A percentile compares a stretch with the other conserved stretches of the same genome.
These are phyloP conservation scores for Abortiporus biennis DNA, from an alignment of 1,284 basidiomycete species.

Conservation along the genomic window DNA sequence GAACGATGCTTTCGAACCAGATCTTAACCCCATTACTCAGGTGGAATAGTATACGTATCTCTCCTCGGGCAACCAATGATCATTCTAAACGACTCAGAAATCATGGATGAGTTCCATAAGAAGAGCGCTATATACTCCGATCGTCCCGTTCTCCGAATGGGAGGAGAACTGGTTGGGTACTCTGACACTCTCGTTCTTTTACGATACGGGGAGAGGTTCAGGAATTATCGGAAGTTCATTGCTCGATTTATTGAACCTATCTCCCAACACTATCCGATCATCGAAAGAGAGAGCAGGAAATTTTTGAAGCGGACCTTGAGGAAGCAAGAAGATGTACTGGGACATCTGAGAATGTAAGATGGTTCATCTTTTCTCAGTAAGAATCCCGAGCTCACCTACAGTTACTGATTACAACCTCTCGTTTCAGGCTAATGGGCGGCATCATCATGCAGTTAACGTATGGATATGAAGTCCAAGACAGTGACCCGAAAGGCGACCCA, in stretches of 20 bases:
- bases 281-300: slow-evolving; percentile 47
- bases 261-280: slow-evolving; percentile 38
- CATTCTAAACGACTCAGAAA: slow-evolving; percentile 49
- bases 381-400: background rate
- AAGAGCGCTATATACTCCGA: slow-evolving; percentile 66
- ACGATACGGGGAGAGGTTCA: slow-evolving; percentile 57
- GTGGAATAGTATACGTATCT: slow-evolving; percentile 32
- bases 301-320: slow-evolving; percentile 51
- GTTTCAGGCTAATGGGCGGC: slow-evolving; percentile 22
- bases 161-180: slow-evolving; percentile 58
- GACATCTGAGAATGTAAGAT: slow-evolving; percentile 52
- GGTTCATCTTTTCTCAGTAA: slow-evolving; percentile 1
- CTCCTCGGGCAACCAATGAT: slow-evolving; percentile 57
- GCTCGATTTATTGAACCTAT: slow-evolving; percentile 52
- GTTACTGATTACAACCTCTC: background rate
- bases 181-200: slow-evolving; percentile 54
- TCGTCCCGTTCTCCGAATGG: slow-evolving; percentile 40
- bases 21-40: slow-evolving; percentile 8
- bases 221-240: slow-evolving; percentile 54
- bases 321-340: slow-evolving; percentile 45
- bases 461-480: slow-evolving; percentile 26
- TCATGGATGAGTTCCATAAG: slow-evolving; percentile 57
- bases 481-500: slow-evolving; percentile 34
- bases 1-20: background rate
- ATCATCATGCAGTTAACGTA: slow-evolving; percentile 28